Conservation (phyloP, 768 basidiomycete species). For the Auricularia sp. region DNA sequence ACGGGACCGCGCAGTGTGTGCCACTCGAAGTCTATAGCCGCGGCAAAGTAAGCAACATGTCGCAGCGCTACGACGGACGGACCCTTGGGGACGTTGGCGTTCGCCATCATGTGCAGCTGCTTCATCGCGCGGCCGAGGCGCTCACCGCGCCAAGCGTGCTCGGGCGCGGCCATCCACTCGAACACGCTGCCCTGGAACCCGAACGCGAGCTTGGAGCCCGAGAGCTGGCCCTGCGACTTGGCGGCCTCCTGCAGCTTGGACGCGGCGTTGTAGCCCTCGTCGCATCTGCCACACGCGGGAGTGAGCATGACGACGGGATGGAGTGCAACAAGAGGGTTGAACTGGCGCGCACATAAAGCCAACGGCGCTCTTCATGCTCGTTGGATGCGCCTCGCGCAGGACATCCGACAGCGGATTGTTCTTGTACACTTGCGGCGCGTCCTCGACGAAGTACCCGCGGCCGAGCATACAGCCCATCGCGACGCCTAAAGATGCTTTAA, state of each 20-base stretch:
- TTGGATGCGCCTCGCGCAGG: background rate
- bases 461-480: conserved; percentile 6
- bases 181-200: background rate
- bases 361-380: too few species aligned
- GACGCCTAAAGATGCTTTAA: background rate
- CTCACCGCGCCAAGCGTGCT: too few species aligned
- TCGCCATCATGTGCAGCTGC: conserved; percentile 18
- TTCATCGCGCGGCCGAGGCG: too few species aligned
- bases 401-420: background rate
- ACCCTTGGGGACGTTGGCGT: conserved; percentile 1
- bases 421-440: background rate
- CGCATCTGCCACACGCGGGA: background rate
- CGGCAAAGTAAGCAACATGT: conserved; percentile 10
- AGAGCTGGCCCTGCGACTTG: background rate
- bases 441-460: conserved; percentile 1
- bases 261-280: background rate
- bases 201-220: background rate
- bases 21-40: conserved; percentile 15
- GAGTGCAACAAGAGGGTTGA: background rate
- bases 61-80: too few species aligned
- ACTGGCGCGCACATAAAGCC: background rate
- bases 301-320: background rate
- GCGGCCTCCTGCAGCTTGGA: too few species aligned
- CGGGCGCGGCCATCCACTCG: conserved; percentile 1
- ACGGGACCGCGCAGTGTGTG: background rate